These are phyloP conservation scores for Paramecium primaurelia DNA, from an alignment of 73 alveolate genomes.

Conservation along the genomic window DNA sequence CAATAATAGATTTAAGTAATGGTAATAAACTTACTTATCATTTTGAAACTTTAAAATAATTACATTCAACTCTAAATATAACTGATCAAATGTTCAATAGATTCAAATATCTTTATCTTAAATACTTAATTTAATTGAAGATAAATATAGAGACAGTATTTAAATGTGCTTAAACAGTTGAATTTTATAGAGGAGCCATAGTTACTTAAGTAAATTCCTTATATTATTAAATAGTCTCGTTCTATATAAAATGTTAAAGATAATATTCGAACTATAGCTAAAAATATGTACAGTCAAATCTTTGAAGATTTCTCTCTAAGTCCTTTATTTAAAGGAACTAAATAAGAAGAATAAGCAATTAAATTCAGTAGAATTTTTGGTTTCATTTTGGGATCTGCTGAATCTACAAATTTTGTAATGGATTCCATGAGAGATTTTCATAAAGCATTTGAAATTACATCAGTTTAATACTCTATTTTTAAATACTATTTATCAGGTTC, in stretches of 20 bases:
- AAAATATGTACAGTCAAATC: not conserved
- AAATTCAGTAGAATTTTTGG: conserved; percentile 23
- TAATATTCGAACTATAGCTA: not conserved
- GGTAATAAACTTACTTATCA: not conserved
- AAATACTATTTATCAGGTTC: not conserved
- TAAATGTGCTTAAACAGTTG: conserved; percentile 10
- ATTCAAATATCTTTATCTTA: not conserved
- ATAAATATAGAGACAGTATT: not conserved
- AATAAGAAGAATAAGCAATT: not conserved
- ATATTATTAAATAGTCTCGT: not conserved
- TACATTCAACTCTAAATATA: not conserved
- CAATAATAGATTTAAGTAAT: not conserved
- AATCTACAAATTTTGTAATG: not conserved
- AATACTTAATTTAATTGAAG: not conserved
- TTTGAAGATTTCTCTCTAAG: conserved; percentile 5
- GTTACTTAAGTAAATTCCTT: not conserved
- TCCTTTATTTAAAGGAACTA: not conserved
- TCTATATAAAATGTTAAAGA: not conserved
- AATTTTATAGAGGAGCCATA: not conserved
- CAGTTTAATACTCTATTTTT: not conserved
- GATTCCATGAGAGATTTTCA: conserved; percentile 32
- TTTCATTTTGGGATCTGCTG: not conserved
- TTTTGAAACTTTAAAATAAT: not conserved
- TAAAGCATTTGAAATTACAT: not conserved
- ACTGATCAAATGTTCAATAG: not conserved